Evolutionary conservation across 495 filamentous ascomycete species (phyloP), one percentile per base, ranked within the genome.

Genomic region (Platismatia glauca): DNA sequence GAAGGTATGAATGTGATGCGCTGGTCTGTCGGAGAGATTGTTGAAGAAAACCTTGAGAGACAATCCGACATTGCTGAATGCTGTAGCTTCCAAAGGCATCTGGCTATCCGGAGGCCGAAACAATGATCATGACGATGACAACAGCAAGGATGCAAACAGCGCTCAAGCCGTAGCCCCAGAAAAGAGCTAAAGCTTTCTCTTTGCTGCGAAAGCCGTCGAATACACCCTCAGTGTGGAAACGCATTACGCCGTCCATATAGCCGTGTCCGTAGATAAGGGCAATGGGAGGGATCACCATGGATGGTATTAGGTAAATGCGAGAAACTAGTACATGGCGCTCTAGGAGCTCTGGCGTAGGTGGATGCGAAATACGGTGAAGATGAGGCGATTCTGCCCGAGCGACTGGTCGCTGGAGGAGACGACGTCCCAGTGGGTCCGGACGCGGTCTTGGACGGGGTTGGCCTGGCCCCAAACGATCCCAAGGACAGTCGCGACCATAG

Each of bases 371-470:
- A 13, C 56, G 43, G 20, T 55, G 31, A 18, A 66, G 46, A 12
- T 66, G 64, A 35, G 64, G 64, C 16, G 64, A 66, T 16, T 66
- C 64, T 0, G 20, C 46, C 24, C 64, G 60, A 24, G 64, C 60
- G 34, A 63, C 22, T 35, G 64, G 55, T 37, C 50, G 64, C 7
- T 34, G 43, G 16, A 41, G 33, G 20, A 34, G 29, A 31, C 4
- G 35, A 34, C 24, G 56, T 37, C 22, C 34, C 18, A 52, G 39
- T 7, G 24, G 39, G 31, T 55, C 11, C 13, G 38, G 37, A 18
- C 33, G 55, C 0, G 31, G 38, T 29, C 20, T 39, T 43, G 55
- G 33, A 41, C 27, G 15, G 29, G 38, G 39, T 27, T 22, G 38
- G 18, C 15, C 15, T 37, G 22, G 60, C 20, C 6, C 22, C 24